These are phyloP conservation scores for Ascochyta clinopodiicola DNA, from an alignment of 2,329 filamentous ascomycete genomes.

Conservation along the genomic window DNA sequence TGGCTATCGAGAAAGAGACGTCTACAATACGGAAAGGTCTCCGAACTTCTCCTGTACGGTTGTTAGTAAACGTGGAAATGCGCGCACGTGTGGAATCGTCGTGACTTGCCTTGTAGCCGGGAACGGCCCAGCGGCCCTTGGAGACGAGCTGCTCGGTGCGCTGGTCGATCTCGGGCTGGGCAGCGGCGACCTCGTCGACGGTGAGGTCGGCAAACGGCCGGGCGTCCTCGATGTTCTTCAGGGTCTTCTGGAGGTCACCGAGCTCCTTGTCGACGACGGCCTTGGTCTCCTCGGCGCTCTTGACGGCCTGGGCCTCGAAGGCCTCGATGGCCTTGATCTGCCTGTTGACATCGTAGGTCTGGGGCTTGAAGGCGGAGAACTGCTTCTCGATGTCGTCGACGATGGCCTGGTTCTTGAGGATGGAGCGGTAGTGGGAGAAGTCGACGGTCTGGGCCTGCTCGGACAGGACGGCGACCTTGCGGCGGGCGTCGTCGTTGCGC, in stretches of 20 bases:
- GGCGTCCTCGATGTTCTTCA: conserved; percentile 96
- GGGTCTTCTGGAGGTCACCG: conserved; percentile 88
- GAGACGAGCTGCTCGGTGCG: conserved; percentile 93
- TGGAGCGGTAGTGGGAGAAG: conserved; percentile 88
- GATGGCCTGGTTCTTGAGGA: conserved; percentile 95
- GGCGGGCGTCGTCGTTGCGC: conserved; percentile 98
- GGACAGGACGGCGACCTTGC: conserved; percentile 83
- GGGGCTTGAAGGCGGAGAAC: conserved; percentile 88
- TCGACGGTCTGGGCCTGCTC: conserved; percentile 88
- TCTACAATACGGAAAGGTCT: conserved; percentile 93
- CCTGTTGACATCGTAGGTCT: conserved; percentile 87
- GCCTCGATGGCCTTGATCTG: conserved; percentile 98
- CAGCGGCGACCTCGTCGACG: conserved; percentile 93
- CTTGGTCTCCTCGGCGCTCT: conserved; percentile 98
- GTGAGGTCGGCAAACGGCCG: conserved; percentile 96
- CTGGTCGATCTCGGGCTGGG: conserved; percentile 96
- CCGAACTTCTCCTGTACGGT: conserved; percentile 90
- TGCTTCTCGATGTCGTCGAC: conserved; percentile 97
- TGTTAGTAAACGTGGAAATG: conserved; percentile 54
- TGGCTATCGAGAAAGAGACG: conserved; percentile 34
- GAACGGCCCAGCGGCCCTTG: conserved; percentile 97
- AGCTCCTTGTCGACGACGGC: conserved; percentile 93
- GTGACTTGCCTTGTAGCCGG: conserved; percentile 91
- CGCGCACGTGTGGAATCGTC: neutral
- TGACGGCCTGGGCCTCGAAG: conserved; percentile 94